Conservation (phyloP, 179 eudicot genomes). For the Spergularia azorica region DNA sequence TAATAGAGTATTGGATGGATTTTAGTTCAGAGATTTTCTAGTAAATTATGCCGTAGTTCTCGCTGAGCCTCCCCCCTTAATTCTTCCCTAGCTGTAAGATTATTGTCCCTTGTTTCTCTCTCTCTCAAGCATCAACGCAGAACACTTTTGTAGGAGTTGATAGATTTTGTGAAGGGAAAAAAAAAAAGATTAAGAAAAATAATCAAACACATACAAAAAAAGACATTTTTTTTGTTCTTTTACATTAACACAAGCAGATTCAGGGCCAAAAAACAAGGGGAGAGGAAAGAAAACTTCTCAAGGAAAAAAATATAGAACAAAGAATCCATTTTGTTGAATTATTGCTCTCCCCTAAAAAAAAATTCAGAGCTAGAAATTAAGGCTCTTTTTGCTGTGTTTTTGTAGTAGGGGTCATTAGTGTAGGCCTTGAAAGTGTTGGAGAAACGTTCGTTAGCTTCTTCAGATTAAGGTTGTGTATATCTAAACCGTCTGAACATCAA, state of each 20-base stretch:
- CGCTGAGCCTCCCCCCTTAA: neutral
- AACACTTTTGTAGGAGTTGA: constrained; percentile 13
- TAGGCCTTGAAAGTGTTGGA: neutral
- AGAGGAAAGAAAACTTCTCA: neutral
- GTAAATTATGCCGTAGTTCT: neutral
- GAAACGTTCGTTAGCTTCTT: neutral
- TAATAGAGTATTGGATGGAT: constrained; percentile 41
- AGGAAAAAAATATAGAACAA: neutral
- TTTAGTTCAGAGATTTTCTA: constrained; percentile 38
- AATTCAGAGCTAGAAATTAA: neutral
- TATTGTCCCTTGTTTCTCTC: neutral
- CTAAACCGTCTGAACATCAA: too few relatives aligned
- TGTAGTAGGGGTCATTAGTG: neutral
- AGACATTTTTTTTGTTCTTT: neutral
- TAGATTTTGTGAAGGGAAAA: constrained; percentile 4
- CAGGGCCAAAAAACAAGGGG: constrained; percentile 2
- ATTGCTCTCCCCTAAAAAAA: constrained; percentile 16
- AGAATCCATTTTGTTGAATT: neutral
- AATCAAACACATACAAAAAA: neutral
- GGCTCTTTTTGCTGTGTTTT: neutral
- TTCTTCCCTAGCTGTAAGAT: constrained; percentile 4
- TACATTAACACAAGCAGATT: constrained; percentile 5
- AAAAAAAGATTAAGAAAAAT: too few relatives aligned
- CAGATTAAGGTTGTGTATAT: too few relatives aligned
- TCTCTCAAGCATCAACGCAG: neutral